Conservation (phyloP, 2,329 filamentous ascomycete genomes). For the Diaporthe sp. region DNA sequence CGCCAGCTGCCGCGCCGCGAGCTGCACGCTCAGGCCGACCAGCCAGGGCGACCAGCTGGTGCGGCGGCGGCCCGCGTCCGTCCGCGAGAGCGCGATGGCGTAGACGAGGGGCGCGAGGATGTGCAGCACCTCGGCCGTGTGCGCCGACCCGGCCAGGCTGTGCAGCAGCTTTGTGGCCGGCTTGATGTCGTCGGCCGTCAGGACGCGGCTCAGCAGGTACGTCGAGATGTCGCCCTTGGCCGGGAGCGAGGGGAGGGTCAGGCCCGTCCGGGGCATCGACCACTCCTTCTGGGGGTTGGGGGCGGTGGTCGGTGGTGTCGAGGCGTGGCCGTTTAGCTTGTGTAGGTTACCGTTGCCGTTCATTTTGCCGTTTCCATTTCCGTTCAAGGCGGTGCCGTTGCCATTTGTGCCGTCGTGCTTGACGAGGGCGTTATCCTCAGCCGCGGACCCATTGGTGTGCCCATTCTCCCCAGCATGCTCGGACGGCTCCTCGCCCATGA, state of each 20-base stretch:
- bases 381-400: neutral
- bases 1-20: slow-evolving; percentile 84
- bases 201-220: slow-evolving; percentile 89
- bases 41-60: slow-evolving; percentile 94
- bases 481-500: slow-evolving; percentile 62
- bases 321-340: slow-evolving; percentile 39
- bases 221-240: slow-evolving; percentile 84
- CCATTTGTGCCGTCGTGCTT: slow-evolving; percentile 36
- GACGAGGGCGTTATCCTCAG: slow-evolving; percentile 39
- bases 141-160: slow-evolving; percentile 78
- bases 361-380: slow-evolving; percentile 8
- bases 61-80: slow-evolving; percentile 57
- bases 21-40: slow-evolving; percentile 86
- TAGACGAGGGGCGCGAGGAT: slow-evolving; percentile 92
- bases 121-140: slow-evolving; percentile 90
- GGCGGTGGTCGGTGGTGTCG: slow-evolving; percentile 6
- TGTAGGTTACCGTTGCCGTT: slow-evolving; percentile 19
- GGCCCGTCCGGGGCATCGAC: slow-evolving; percentile 94
- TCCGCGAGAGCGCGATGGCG: slow-evolving; percentile 83
- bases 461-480: slow-evolving; percentile 69
- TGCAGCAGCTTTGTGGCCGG: slow-evolving; percentile 90
- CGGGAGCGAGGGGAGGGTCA: slow-evolving; percentile 87
- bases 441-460: slow-evolving; percentile 55
- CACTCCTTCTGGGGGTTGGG: slow-evolving; percentile 71
- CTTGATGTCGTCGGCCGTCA: slow-evolving; percentile 97